Evolutionary conservation across 306 rosid genomes (phyloP), one percentile per base, ranked within the genome.

Genomic region (Cyclanthera cordifolia): DNA sequence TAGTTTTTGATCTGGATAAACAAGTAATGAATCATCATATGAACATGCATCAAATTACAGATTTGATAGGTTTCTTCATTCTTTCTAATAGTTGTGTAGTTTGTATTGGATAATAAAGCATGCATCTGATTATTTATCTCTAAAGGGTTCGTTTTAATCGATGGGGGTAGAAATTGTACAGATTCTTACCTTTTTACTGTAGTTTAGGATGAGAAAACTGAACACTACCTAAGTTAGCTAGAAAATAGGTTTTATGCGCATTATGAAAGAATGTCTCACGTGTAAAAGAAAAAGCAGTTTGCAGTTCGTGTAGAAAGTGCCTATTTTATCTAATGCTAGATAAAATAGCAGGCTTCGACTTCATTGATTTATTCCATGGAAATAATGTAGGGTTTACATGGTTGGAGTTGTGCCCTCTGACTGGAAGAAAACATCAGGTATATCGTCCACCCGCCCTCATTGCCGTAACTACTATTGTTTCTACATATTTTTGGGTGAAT

Each of bases 401-500:
- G 98, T 76, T 93, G 77, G 96, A 93, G 85, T 77, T 93, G 69
- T 83, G 84, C 58, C 98, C 95, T 69, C 78, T 87, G 68, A 93
- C 96, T 6, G 95, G 98, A 61, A 85, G 96, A 83, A 93, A 93
- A 79, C 98, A 93, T 84, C 98, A 93, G 95, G 98, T 93, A 70
- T 58, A 70, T 58, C 46, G 20, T 19, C 58, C 19, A 37, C 48
- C 67, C 17, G 1, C 8, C 23, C 37, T 32, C 9, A 39, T 63
- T 0, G 14, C 27, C 41, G 32, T 30, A 37, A 15, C 15, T 39
- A n/a, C 25, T 11, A 34, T 4, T 1, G 43, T 41, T 13, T 64
- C 28, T 39, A 20, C 52, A 64, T 46, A 37, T 64, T 43, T 23
- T 64, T 64, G 2, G 17, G 34, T 64, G 13, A 43, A 64, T 41